Base-by-base conservation (phyloP, 169 alveolate genomes). In the Eimeria praecox region DNA sequence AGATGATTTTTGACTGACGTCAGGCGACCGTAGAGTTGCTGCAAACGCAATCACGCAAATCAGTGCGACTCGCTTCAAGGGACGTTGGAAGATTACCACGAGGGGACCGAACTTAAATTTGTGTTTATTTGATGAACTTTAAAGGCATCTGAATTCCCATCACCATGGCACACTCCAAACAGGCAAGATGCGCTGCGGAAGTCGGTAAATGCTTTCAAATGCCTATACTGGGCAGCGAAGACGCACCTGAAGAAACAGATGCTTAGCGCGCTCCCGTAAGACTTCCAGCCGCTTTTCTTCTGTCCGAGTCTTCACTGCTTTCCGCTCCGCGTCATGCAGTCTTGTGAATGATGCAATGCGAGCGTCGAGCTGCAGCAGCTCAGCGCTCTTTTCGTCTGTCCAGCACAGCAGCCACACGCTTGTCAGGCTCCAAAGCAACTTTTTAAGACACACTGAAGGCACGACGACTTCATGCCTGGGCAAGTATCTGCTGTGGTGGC, bases 21-120 rank as follows among this genome's bases (percentile, higher is more conserved):
- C 82, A 87, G 52, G 52, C 93, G 93, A 12, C 93, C 93, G 62
- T 87, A 87, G 42, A 87, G 93, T 62, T 87, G 93, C 93, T 87
- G 93, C 78, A 80, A n/a, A 38, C 33, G n/a, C n/a, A n/a, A 80
- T 42, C 38, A 44, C 38, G 44, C 66, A n/a, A n/a, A n/a, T n/a
- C n/a, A n/a, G n/a, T n/a, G n/a, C n/a, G n/a, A n/a, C n/a, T n/a
- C n/a, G n/a, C n/a, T n/a, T n/a, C n/a, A n/a, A n/a, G n/a, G n/a
- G n/a, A n/a, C n/a, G n/a, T n/a, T n/a, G n/a, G n/a, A n/a, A n/a
- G n/a, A n/a, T n/a, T n/a, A 35, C 16, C 80, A 12, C 30, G 6
- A 16, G 49, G 27, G 0, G 44, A 35, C n/a, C 80, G 38, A 69
- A 30, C 27, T 2, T 30, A 69, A n/a, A 33, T 69, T 33, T 24